A percentile compares a stretch with the other conserved stretches of the same genome.
phyloP scores from a whole-genome alignment of 768 basidiomycete species.

The Leccinum incarnatum region DNA sequence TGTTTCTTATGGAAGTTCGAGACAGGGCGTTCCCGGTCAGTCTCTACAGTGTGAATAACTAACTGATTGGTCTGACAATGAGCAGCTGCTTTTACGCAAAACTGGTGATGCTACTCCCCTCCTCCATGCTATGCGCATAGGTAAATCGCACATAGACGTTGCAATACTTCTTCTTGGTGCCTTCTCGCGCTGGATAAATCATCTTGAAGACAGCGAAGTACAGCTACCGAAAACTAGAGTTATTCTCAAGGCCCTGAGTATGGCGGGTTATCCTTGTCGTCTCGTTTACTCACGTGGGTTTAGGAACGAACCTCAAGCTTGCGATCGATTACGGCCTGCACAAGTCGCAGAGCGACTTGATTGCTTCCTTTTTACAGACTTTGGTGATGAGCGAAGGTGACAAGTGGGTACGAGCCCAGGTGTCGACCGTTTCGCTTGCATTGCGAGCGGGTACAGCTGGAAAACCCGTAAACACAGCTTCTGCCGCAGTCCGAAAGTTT shows the following conservation, averaged over 20 bases:
- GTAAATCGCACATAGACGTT: slow-evolving; percentile 72
- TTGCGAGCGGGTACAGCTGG: slow-evolving; percentile 65
- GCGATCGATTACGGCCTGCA: slow-evolving; percentile 89
- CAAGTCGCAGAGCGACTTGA: slow-evolving; percentile 76
- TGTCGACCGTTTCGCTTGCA: slow-evolving; percentile 64
- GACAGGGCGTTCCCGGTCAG: slow-evolving; percentile 77
- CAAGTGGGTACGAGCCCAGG: slow-evolving; percentile 77
- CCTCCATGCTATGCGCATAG: slow-evolving; percentile 85
- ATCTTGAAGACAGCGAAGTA: slow-evolving; percentile 80
- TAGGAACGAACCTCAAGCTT: slow-evolving; percentile 82
- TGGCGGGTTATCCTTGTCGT: slow-evolving; percentile 65
- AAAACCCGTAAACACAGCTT: slow-evolving; percentile 74
- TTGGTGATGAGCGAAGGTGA: slow-evolving; percentile 97
- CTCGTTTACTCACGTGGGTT: slow-evolving; percentile 65
- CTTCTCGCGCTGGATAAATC: slow-evolving; percentile 88
- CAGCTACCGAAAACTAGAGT: slow-evolving; percentile 61
- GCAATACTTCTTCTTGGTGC: slow-evolving; percentile 87
- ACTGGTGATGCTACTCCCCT: slow-evolving; percentile 86
- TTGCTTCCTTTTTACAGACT: slow-evolving; percentile 91
- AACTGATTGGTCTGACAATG: neutral
- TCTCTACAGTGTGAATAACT: slow-evolving; percentile 10
- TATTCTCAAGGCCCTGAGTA: slow-evolving; percentile 78
- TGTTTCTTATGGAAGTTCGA: slow-evolving; percentile 79
- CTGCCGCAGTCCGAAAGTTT: slow-evolving; percentile 76
- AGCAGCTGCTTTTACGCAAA: slow-evolving; percentile 75